Conservation (phyloP, 805 yeast species). For the Danielia oregonensis region DNA sequence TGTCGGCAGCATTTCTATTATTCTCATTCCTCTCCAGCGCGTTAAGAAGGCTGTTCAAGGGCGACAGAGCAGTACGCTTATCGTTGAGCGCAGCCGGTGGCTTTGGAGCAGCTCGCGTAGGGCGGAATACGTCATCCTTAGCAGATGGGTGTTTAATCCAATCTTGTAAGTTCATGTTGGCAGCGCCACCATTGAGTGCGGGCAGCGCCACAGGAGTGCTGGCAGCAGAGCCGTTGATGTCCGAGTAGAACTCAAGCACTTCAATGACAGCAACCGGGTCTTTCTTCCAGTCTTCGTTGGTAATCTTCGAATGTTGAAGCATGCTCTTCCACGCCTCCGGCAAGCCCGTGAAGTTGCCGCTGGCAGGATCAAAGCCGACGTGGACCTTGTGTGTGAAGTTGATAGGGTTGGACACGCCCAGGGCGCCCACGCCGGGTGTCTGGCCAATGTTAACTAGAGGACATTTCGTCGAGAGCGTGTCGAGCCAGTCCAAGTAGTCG, state of each 20-base stretch:
- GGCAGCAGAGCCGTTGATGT: slow-evolving; percentile 40
- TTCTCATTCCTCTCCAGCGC: slow-evolving; percentile 13
- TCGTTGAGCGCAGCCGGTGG: slow-evolving; percentile 40
- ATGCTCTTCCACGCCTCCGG: slow-evolving; percentile 57
- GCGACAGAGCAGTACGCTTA: slow-evolving; percentile 22
- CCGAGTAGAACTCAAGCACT: slow-evolving; percentile 53
- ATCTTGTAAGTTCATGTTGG: slow-evolving; percentile 34
- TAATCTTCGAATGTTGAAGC: slow-evolving; percentile 55
- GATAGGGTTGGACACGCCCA: slow-evolving; percentile 81
- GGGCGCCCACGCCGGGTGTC: slow-evolving; percentile 24
- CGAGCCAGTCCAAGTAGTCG: slow-evolving; percentile 87
- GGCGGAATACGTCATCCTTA: slow-evolving; percentile 23
- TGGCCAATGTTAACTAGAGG: slow-evolving; percentile 49
- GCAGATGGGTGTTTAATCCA: slow-evolving; percentile 37
- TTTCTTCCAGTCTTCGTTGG: slow-evolving; percentile 58
- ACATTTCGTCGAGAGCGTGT: slow-evolving; percentile 75
- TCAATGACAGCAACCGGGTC: slow-evolving; percentile 65
- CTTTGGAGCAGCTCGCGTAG: slow-evolving; percentile 40
- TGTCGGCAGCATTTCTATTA: slow-evolving; percentile 5
- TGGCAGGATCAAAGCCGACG: slow-evolving; percentile 80
- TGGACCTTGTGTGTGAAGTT: slow-evolving; percentile 93
- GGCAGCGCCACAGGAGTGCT: slow-evolving; percentile 29
- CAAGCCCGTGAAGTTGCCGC: slow-evolving; percentile 53
- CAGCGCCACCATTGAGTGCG: slow-evolving; percentile 15
- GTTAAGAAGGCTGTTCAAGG: slow-evolving; percentile 30